Evolutionary conservation across 768 basidiomycete species (phyloP), one percentile per base, ranked within the genome.

Genomic region (Leucocoprinus sp.): DNA sequence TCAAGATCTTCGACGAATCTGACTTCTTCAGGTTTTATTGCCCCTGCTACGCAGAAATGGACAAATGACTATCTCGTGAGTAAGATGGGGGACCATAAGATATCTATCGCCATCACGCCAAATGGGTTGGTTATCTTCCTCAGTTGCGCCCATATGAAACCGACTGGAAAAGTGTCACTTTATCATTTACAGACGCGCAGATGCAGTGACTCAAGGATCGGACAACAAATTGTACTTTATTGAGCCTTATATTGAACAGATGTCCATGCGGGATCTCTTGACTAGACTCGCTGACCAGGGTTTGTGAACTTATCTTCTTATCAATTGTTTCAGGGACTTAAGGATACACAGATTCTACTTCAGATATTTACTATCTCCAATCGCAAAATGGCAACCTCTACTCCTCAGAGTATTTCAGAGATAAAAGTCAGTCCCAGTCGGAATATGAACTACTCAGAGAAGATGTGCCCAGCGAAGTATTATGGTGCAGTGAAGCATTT

Each of bases 321-420:
- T 18, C 11, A n/a, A 0, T 2, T 14, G 6, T 26, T 4, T 15
- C 5, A 11, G 5, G 24, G 39, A 5, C n/a, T 27, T 24, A 15
- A 22, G 15, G 17, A 15, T 8, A 14, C 33, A 22, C 43, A 41
- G 45, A 48, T 21, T 8, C 24, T 14, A 19, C 38, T 18, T 52
- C 55, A 5, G 65, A 72, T 34, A 71, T 84, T 12, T 64, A 70
- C 52, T 95, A 95, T 60, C 69, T 96, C 2, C 93, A 96, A 60
- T 88, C 85, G 3, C 92, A 96, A 60, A 90, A 95, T 58, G 93
- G 93, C 7, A 97, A 96, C 60, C 49, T 95, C 19, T 90, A 76
- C 54, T 70, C 78, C 1, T 59, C 55, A 52, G 54, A 55, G n/a
- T 21, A 34, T 45, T 35, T 47, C 37, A 54, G 19, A 0, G 59